Evolutionary conservation across 805 yeast species (phyloP).

Genomic region (Hanseniaspora lindneri): DNA sequence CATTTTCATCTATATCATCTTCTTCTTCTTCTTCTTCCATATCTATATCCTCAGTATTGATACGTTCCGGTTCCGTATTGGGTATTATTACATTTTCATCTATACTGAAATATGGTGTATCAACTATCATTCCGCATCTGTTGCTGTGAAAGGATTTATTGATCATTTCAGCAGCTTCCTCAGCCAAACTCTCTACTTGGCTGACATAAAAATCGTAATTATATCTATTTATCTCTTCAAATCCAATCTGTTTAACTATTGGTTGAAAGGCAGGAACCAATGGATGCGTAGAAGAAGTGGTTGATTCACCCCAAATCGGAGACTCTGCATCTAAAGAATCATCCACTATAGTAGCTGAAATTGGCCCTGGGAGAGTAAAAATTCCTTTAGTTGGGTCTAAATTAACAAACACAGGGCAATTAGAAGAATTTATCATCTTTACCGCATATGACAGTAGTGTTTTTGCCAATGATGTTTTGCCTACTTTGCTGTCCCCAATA

Average conservation of each 20-base stretch:
- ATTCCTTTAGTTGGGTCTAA: slow-evolving; percentile 65
- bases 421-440: slow-evolving; percentile 42
- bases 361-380: slow-evolving; percentile 67
- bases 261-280: slow-evolving; percentile 81
- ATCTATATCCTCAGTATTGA: neutral
- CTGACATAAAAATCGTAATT: slow-evolving; percentile 42
- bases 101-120: slow-evolving; percentile 24
- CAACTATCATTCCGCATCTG: slow-evolving; percentile 28
- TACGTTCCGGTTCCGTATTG: neutral
- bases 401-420: slow-evolving; percentile 61
- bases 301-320: slow-evolving; percentile 63
- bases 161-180: slow-evolving; percentile 31
- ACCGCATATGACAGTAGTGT: slow-evolving; percentile 63
- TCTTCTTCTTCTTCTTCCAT: slow-evolving; percentile 1
- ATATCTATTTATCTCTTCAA: slow-evolving; percentile 39
- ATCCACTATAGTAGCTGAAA: slow-evolving; percentile 73
- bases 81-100: neutral
- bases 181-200: slow-evolving; percentile 38
- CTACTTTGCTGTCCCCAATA: slow-evolving; percentile 59
- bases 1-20: neutral
- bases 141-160: slow-evolving; percentile 25
- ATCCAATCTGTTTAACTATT: slow-evolving; percentile 67
- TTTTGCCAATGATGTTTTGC: slow-evolving; percentile 67
- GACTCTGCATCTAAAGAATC: slow-evolving; percentile 66
- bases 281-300: slow-evolving; percentile 58